A percentile compares a stretch with the other conserved stretches of the same genome.
These are phyloP conservation scores for Dactylonectria macrodidyma DNA, from an alignment of 2,329 filamentous ascomycete species.

Conservation along the genomic window DNA sequence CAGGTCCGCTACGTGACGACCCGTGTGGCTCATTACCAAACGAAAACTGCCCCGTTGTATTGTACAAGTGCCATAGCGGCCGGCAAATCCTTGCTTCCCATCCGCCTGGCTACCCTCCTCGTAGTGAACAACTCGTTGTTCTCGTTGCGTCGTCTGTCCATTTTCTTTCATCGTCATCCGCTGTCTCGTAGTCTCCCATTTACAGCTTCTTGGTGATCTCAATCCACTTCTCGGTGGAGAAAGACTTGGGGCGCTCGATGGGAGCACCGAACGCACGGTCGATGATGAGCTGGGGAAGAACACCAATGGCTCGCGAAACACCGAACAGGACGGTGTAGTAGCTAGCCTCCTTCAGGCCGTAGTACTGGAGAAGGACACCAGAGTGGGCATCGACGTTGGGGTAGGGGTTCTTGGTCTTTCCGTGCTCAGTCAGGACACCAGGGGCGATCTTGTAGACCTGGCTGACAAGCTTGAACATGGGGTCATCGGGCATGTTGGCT, in stretches of 20 bases:
- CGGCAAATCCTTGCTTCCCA: slow-evolving; percentile 43
- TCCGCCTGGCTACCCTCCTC: slow-evolving; percentile 36
- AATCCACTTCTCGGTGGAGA: slow-evolving; percentile 96
- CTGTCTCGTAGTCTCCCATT: slow-evolving; percentile 30
- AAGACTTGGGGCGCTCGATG: slow-evolving; percentile 99
- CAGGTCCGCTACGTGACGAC: slow-evolving; percentile 42
- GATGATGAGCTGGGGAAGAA: slow-evolving; percentile 99
- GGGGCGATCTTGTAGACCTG: slow-evolving; percentile 99
- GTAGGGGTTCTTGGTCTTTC: slow-evolving; percentile 99
- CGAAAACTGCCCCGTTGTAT: slow-evolving; percentile 48
- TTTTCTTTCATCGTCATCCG: slow-evolving; percentile 29
- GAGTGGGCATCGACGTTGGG: slow-evolving; percentile 99
- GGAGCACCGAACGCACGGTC: slow-evolving; percentile 97
- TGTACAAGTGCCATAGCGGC: slow-evolving; percentile 47
- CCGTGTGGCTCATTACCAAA: slow-evolving; percentile 48
- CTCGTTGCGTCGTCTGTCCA: slow-evolving; percentile 30
- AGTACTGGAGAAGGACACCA: slow-evolving; percentile 99
- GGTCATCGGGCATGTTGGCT: slow-evolving; percentile 93
- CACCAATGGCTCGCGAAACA: slow-evolving; percentile 97
- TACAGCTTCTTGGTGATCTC: slow-evolving; percentile 95
- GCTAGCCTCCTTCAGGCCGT: slow-evolving; percentile 98
- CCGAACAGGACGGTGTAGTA: slow-evolving; percentile 99
- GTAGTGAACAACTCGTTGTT: slow-evolving; percentile 34
- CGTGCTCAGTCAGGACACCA: slow-evolving; percentile 97
- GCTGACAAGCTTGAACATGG: slow-evolving; percentile 99